Evolutionary conservation across 192 early-diverging fungal genomes (phyloP), one percentile per base, ranked within the genome.

Genomic region (Mortierella antarctica): DNA sequence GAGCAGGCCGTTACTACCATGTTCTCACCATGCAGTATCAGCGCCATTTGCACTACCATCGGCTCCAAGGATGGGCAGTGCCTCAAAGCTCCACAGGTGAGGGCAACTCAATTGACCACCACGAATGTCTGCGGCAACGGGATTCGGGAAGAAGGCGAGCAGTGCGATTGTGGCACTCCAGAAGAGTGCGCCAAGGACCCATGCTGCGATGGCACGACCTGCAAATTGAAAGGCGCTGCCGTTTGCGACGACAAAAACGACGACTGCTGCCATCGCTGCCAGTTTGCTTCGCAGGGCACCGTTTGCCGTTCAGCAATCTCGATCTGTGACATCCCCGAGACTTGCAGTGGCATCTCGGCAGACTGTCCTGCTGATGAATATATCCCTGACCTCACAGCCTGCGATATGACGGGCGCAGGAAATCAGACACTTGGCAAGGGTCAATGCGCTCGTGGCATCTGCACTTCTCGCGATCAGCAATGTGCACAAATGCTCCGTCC

Each of bases 61-160:
- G 53, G 60, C 18, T 23, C 59, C 7, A 45, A n/a, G 7, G 7
- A 14, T 14, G 71, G 63, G 6, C 40, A 20, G 6, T 73, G 71
- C 42, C 48, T 73, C 4, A 53, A 65, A 14, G 31, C 55, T 1
- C 54, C 57, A 6, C 3, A 47, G 7, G 49, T 13, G 40, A 23
- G 20, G 17, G 18, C 6, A 4, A 46, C 46, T 4, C 62, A 59
- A 41, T 18, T 17, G 15, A n/a, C 46, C 2, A 13, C 14, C 4
- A 39, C n/a, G 10, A 73, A 91, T 46, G 93, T 98, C 86, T 98
- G 96, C 71, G 96, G 96, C 18, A 98, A 98, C 80, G 96, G 96
- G 0, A 90, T 98, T 59, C 87, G 87, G 72, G 96, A 98, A 75
- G 62, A 72, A 11, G 90, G 89, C 68, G 96, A 98, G 85, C 90